phyloP scores from a whole-genome alignment of 192 early-diverging fungal genomes.

The Coemansia sp. region DNA sequence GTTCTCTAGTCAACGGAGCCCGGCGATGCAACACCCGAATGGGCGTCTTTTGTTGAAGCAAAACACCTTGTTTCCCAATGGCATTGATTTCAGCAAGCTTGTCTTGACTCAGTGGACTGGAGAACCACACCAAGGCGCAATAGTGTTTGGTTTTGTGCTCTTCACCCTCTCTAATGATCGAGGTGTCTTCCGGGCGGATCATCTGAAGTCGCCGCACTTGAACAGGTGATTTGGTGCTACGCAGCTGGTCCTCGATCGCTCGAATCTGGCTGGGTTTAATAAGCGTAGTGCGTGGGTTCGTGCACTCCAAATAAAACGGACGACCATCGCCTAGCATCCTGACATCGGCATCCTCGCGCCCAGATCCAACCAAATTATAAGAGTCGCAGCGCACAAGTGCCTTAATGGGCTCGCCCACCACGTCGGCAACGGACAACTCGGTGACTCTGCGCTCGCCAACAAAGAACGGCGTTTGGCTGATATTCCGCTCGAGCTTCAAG shows the following conservation, averaged over 20 bases:
- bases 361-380: conserved; percentile 81
- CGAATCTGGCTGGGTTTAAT: conserved; percentile 42
- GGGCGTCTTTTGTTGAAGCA: conserved; percentile 69
- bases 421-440: conserved; percentile 79
- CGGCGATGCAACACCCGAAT: conserved; percentile 74
- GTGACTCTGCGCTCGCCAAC: conserved; percentile 69
- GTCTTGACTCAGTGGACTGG: conserved; percentile 55
- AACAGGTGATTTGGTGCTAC: conserved; percentile 55
- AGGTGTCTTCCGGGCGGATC: conserved; percentile 58
- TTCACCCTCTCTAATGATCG: conserved; percentile 73
- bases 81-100: conserved; percentile 60
- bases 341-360: conserved; percentile 93
- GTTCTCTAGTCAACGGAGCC: conserved; percentile 61
- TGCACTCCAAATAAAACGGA: conserved; percentile 88
- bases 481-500: conserved; percentile 68
- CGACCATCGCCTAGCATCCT: conserved; percentile 91
- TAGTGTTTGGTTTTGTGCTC: conserved; percentile 75
- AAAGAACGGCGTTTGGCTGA: conserved; percentile 87
- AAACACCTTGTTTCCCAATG: conserved; percentile 50
- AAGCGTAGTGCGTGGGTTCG: conserved; percentile 68
- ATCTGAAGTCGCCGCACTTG: conserved; percentile 57
- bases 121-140: conserved; percentile 70
- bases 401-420: conserved; percentile 64
- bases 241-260: conserved; percentile 53
- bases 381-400: conserved; percentile 60